Conservation (phyloP, 1,284 basidiomycete species). For the Exobasidium cylindrosporum region DNA sequence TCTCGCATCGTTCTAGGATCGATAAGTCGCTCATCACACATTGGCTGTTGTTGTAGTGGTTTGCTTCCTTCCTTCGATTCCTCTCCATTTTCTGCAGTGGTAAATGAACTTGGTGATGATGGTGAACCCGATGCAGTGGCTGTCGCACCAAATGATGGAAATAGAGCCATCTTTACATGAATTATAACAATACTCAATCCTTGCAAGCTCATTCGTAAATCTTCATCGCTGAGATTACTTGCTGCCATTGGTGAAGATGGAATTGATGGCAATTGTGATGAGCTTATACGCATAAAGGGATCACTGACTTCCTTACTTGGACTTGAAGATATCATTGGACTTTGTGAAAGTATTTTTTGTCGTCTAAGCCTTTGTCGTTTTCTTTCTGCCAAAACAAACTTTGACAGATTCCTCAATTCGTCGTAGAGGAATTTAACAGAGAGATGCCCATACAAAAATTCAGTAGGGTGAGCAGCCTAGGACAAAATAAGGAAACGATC, state of each 20-base stretch:
- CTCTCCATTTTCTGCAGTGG: not conserved
- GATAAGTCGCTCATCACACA: slow-evolving; percentile 14
- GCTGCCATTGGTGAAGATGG: slow-evolving; percentile 8
- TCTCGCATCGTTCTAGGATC: slow-evolving; percentile 35
- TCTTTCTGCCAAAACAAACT: slow-evolving; percentile 24
- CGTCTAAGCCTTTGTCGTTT: not conserved
- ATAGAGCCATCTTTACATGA: slow-evolving; percentile 46
- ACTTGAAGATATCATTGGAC: not conserved
- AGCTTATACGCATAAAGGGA: not conserved
- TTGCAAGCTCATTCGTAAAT: slow-evolving; percentile 24
- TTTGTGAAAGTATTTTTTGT: no score
- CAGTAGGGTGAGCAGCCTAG: slow-evolving; percentile 33
- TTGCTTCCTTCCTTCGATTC: not conserved
- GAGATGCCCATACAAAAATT: slow-evolving; percentile 48
- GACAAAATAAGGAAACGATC: no score
- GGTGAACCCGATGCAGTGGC: slow-evolving; percentile 1
- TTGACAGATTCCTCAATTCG: slow-evolving; percentile 39
- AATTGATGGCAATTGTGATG: slow-evolving; percentile 3
- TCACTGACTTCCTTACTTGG: not conserved
- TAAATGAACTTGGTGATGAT: not conserved
- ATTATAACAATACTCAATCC: slow-evolving; percentile 41
- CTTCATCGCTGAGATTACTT: slow-evolving; percentile 16
- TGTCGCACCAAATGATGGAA: slow-evolving; percentile 29
- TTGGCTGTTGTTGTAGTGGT: slow-evolving; percentile 1
- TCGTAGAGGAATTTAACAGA: slow-evolving; percentile 41